These are phyloP conservation scores for Gymnopus androsaceus DNA, from an alignment of 1,284 basidiomycete genomes.

Conservation along the genomic window DNA sequence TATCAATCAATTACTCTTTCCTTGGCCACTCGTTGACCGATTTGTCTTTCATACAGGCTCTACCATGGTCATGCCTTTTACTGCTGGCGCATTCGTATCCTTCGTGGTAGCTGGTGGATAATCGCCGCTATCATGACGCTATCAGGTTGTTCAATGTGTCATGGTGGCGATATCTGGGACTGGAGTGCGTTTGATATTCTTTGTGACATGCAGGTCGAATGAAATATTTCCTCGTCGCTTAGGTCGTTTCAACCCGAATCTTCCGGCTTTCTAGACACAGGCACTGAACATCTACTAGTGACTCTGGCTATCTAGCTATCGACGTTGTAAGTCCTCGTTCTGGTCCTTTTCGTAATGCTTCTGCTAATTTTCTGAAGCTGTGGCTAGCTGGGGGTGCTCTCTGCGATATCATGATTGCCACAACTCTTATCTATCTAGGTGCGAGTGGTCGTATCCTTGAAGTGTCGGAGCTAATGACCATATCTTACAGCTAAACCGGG, in stretches of 20 bases:
- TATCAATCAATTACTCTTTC: neutral
- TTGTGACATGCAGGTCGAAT: neutral
- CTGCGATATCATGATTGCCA: constrained; percentile 17
- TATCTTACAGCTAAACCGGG: neutral
- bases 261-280: constrained; percentile 7
- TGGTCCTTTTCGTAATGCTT: neutral
- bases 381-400: constrained; percentile 19
- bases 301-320: neutral
- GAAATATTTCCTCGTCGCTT: neutral
- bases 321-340: constrained; percentile 9
- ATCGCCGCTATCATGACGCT: constrained; percentile 3
- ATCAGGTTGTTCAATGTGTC: constrained; percentile 11
- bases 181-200: neutral
- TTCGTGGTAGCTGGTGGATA: constrained; percentile 7
- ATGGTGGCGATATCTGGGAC: constrained; percentile 11
- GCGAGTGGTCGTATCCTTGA: neutral
- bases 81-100: constrained; percentile 13
- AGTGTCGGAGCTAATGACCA: neutral
- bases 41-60: neutral
- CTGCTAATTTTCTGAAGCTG: too few species aligned
- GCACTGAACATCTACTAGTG: neutral
- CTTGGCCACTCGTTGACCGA: too few species aligned
- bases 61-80: constrained; percentile 18
- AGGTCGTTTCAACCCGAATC: neutral
- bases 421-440: constrained; percentile 10